Conservation (phyloP, 164 flowering plant genomes). For the Tinospora cordifolia region DNA sequence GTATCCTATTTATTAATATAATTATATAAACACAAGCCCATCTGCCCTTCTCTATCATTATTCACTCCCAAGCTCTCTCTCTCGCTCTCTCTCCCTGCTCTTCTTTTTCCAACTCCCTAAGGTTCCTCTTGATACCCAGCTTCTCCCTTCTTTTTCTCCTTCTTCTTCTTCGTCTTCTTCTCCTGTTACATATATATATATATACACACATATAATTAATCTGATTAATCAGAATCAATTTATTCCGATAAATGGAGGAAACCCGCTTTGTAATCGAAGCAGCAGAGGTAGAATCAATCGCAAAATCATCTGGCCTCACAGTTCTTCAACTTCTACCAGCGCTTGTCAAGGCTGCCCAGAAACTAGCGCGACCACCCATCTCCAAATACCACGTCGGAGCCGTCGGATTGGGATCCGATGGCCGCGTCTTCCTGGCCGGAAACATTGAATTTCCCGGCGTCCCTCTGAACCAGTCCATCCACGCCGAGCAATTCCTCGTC, state of each 20-base stretch:
- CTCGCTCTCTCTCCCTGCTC: too few species aligned
- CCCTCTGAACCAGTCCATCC: conserved; percentile 83
- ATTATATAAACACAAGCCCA: too few species aligned
- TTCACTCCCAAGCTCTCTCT: too few species aligned
- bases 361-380: conserved; percentile 73
- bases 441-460: conserved; percentile 82
- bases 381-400: conserved; percentile 77
- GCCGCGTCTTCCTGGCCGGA: conserved; percentile 78
- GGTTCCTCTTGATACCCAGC: too few species aligned
- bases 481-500: conserved; percentile 84
- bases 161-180: too few species aligned
- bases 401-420: conserved; percentile 59
- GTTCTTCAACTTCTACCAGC: conserved; percentile 49
- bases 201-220: too few species aligned
- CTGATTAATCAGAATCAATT: too few species aligned
- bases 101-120: too few species aligned
- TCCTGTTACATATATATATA: too few species aligned
- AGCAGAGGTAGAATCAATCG: conserved; percentile 49
- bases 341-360: conserved; percentile 50
- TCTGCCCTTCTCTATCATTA: too few species aligned
- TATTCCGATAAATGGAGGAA: background rate
- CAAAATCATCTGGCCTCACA: conserved; percentile 27
- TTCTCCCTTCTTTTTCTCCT: too few species aligned
- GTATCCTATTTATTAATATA: too few species aligned
- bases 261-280: conserved; percentile 51